These are phyloP conservation scores for Aspergillus sp. DNA, from an alignment of 2,329 filamentous ascomycete genomes.

Conservation along the genomic window DNA sequence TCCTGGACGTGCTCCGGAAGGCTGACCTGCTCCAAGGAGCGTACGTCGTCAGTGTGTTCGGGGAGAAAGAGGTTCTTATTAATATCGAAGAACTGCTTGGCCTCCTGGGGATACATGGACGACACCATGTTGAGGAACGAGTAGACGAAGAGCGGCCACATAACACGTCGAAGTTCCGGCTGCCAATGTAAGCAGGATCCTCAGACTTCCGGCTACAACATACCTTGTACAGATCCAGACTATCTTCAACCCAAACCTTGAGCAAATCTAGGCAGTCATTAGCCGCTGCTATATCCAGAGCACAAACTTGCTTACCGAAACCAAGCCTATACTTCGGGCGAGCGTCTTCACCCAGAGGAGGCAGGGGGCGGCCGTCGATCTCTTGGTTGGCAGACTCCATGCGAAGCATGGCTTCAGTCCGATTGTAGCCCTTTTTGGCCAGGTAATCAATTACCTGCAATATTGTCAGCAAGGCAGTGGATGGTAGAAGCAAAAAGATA, in stretches of 20 bases:
- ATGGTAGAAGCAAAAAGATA: slow-evolving; percentile 1
- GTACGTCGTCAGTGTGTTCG: slow-evolving; percentile 72
- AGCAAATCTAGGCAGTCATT: slow-evolving; percentile 46
- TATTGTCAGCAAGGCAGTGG: slow-evolving; percentile 5
- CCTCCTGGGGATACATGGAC: slow-evolving; percentile 62
- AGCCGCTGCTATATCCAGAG: neutral
- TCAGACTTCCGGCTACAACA: slow-evolving; percentile 7
- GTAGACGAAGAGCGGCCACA: slow-evolving; percentile 94
- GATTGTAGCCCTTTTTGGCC: slow-evolving; percentile 85
- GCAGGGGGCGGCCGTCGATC: slow-evolving; percentile 67
- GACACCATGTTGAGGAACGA: slow-evolving; percentile 73
- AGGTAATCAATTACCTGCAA: slow-evolving; percentile 81
- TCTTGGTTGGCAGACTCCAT: slow-evolving; percentile 81
- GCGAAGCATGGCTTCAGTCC: slow-evolving; percentile 84
- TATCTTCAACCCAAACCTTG: slow-evolving; percentile 78
- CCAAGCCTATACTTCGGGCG: slow-evolving; percentile 69
- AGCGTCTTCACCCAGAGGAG: slow-evolving; percentile 57
- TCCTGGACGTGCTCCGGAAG: slow-evolving; percentile 69
- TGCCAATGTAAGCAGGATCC: slow-evolving; percentile 25
- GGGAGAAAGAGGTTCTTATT: slow-evolving; percentile 63
- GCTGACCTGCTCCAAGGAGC: slow-evolving; percentile 61
- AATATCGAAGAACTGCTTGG: slow-evolving; percentile 61
- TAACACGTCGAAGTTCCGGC: slow-evolving; percentile 76
- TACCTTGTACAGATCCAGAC: slow-evolving; percentile 88
- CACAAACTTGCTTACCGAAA: slow-evolving; percentile 42